Conservation (phyloP, 75 land plant species). For the Isoetes taiwanensis region DNA sequence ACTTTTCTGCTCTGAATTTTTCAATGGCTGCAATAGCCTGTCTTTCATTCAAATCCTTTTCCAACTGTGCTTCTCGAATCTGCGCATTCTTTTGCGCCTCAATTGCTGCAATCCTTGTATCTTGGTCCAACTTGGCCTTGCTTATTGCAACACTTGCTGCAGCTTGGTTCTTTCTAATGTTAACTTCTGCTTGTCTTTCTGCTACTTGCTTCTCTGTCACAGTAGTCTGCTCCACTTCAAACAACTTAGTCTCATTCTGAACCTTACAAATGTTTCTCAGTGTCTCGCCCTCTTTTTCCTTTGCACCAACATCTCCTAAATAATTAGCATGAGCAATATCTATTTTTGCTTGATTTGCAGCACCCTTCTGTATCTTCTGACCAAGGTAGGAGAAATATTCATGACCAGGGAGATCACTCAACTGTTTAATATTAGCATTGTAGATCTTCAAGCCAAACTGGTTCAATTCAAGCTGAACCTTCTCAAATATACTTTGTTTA, state of each 20-base stretch:
- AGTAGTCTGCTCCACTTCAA: constrained; percentile 24
- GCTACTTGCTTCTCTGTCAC: constrained; percentile 34
- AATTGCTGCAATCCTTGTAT: constrained; percentile 4
- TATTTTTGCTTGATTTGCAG: constrained; percentile 37
- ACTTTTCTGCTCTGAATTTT: neutral
- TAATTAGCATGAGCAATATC: constrained; percentile 42
- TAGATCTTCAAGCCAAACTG: constrained; percentile 38
- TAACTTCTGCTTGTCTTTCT: constrained; percentile 26
- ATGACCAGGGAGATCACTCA: constrained; percentile 35
- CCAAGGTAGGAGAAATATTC: constrained; percentile 54
- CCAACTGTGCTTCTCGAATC: constrained; percentile 10
- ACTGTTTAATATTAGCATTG: constrained; percentile 45
- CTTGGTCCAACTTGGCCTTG: too few species aligned
- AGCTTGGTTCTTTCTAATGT: too few species aligned
- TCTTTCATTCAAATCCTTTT: constrained; percentile 8
- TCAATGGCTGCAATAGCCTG: constrained; percentile 3
- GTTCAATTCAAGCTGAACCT: constrained; percentile 39
- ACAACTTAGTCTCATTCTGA: constrained; percentile 35
- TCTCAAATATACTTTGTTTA: constrained; percentile 35
- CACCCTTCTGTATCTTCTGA: constrained; percentile 40
- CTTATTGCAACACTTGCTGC: too few species aligned
- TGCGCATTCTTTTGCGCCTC: neutral
- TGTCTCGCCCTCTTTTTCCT: constrained; percentile 35
- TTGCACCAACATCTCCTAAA: constrained; percentile 37
- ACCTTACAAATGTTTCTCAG: constrained; percentile 36